A percentile compares a stretch with the other conserved stretches of the same genome.
Conservation (phyloP, 495 filamentous ascomycete species). For the Talaromyces thailandensis region DNA sequence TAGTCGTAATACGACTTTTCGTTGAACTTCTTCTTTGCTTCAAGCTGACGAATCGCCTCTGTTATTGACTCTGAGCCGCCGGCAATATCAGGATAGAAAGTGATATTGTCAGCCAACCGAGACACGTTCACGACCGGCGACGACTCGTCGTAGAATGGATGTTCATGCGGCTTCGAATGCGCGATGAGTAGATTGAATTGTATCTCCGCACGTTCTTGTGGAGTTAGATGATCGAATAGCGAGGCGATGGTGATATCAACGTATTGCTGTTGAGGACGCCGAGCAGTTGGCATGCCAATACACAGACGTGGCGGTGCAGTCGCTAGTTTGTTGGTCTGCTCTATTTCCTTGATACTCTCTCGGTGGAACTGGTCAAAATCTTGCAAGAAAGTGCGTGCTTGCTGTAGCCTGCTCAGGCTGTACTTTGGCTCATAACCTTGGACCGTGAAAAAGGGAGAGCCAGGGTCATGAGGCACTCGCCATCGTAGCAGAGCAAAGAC, state of each 20-base stretch:
- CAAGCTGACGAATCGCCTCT: not conserved
- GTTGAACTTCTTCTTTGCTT: not conserved
- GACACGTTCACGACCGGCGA: not conserved
- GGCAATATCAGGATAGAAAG: not conserved
- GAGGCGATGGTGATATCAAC: constrained; percentile 41
- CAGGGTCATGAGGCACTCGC: not conserved
- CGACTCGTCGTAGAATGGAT: constrained; percentile 37
- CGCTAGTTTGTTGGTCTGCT: not conserved
- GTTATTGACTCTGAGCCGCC: not conserved
- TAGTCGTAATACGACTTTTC: constrained; percentile 1
- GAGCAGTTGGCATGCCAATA: constrained; percentile 27
- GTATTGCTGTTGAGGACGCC: constrained; percentile 29
- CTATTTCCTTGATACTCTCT: not conserved
- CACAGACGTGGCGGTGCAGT: constrained; percentile 14
- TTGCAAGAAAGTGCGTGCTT: constrained; percentile 12
- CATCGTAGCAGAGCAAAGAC: not conserved
- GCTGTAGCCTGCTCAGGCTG: constrained; percentile 14
- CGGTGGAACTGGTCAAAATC: not conserved
- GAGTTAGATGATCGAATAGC: constrained; percentile 37
- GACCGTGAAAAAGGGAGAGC: not conserved
- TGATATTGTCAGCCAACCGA: not conserved
- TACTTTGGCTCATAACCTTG: constrained; percentile 18
- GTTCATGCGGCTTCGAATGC: constrained; percentile 34
- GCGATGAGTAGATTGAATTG: constrained; percentile 46
- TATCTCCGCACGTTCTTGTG: constrained; percentile 34